Evolutionary conservation across 148 eudicot genomes (phyloP).

Genomic region (Linanthus parryae): DNA sequence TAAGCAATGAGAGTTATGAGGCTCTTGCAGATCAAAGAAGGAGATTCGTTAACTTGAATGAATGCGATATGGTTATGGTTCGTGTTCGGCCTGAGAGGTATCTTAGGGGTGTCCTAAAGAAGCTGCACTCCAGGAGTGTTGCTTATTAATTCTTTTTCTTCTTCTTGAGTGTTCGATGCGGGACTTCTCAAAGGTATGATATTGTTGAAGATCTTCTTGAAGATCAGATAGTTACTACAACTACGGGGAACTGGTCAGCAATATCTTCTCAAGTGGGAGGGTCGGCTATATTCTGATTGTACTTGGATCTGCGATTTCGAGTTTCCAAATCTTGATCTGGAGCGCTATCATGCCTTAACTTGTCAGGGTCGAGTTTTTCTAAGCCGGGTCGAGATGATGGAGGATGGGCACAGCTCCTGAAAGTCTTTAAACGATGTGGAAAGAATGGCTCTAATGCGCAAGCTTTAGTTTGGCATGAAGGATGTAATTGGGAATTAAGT

Average conservation of each 20-base stretch:
- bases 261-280: neutral
- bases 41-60: neutral
- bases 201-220: neutral
- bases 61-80: slow-evolving; percentile 5
- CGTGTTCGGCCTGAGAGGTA: neutral
- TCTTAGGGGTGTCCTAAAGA: neutral
- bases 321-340: neutral
- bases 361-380: neutral
- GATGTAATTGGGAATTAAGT: too few relatives aligned
- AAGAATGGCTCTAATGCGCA: neutral
- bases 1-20: neutral
- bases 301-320: neutral
- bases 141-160: too few relatives aligned
- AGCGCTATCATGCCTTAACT: neutral
- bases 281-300: neutral
- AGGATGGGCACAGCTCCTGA: neutral
- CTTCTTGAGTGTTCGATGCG: too few relatives aligned
- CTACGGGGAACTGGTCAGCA: neutral
- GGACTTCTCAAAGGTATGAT: neutral
- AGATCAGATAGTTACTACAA: neutral
- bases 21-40: neutral
- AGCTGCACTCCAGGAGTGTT: neutral
- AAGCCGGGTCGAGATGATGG: slow-evolving; percentile 4
- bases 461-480: neutral
- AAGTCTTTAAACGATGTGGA: neutral